These are phyloP conservation scores for Coemansia sp. DNA, from an alignment of 192 early-diverging fungal genomes.

Conservation along the genomic window DNA sequence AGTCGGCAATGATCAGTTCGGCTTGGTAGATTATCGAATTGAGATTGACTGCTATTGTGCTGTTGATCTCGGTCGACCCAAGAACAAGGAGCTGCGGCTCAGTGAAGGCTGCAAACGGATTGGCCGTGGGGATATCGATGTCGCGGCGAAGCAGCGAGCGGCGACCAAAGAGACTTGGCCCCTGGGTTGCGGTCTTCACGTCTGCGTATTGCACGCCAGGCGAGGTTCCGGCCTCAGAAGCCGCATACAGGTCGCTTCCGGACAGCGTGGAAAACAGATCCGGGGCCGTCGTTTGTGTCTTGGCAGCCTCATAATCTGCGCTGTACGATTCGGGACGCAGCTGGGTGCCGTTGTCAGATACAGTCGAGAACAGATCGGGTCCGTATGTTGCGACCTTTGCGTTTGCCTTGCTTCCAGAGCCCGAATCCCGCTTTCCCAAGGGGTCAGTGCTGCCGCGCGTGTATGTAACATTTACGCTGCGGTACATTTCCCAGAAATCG, in stretches of 20 bases:
- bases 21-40: conserved; percentile 66
- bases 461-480: conserved; percentile 41
- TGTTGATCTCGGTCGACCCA: conserved; percentile 55
- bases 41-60: conserved; percentile 65
- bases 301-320: conserved; percentile 15
- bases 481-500: conserved; percentile 62
- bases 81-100: conserved; percentile 42
- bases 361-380: conserved; percentile 25
- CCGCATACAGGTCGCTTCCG: conserved; percentile 27
- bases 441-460: conserved; percentile 11
- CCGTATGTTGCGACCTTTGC: conserved; percentile 30
- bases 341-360: neutral
- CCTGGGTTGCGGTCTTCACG: conserved; percentile 7
- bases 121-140: conserved; percentile 20
- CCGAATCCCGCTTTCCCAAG: conserved; percentile 18
- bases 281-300: conserved; percentile 10
- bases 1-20: conserved; percentile 32
- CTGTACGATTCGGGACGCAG: conserved; percentile 28
- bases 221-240: conserved; percentile 30
- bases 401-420: conserved; percentile 4
- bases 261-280: conserved; percentile 7
- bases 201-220: conserved; percentile 42
- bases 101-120: conserved; percentile 34
- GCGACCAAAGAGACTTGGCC: conserved; percentile 24
- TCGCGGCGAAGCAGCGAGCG: conserved; percentile 22